Percentiles rank a stretch among this genome's conserved stretches.
Conservation (phyloP, 2,329 filamentous ascomycete species). For the Graphilbum sp. region DNA sequence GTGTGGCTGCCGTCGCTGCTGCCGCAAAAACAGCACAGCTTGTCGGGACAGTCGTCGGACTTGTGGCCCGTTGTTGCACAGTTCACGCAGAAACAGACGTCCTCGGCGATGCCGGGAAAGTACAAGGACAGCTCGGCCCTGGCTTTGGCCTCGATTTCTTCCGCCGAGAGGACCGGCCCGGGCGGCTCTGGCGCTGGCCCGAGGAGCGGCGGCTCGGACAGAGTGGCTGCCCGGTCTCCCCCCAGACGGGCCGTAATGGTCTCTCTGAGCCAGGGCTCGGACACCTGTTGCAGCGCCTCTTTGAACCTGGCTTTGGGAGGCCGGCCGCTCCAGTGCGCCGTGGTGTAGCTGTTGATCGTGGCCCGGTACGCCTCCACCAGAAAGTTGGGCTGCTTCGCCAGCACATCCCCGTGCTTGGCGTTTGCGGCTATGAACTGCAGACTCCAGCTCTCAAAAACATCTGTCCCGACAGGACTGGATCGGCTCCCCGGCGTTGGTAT, state of each 20-base stretch:
- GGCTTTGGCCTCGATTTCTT: neutral
- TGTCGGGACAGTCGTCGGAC: constrained; percentile 25
- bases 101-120: constrained; percentile 31
- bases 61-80: constrained; percentile 34
- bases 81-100: constrained; percentile 29
- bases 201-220: too few relatives aligned
- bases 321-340: neutral
- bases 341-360: neutral
- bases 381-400: neutral
- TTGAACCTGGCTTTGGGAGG: neutral
- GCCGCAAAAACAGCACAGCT: constrained; percentile 33
- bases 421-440: neutral
- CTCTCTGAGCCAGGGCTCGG: neutral
- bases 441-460: neutral
- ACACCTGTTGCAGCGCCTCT: neutral
- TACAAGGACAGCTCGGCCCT: constrained; percentile 25
- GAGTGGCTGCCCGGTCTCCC: too few relatives aligned
- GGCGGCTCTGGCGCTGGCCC: too few relatives aligned
- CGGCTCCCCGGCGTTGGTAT: neutral
- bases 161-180: too few relatives aligned
- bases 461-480: neutral
- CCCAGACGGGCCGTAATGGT: too few relatives aligned
- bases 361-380: neutral
- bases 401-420: too few relatives aligned
- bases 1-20: constrained; percentile 23